These are phyloP conservation scores for Phialophora verrucosa DNA, from an alignment of 2,329 filamentous ascomycete genomes.

Conservation along the genomic window DNA sequence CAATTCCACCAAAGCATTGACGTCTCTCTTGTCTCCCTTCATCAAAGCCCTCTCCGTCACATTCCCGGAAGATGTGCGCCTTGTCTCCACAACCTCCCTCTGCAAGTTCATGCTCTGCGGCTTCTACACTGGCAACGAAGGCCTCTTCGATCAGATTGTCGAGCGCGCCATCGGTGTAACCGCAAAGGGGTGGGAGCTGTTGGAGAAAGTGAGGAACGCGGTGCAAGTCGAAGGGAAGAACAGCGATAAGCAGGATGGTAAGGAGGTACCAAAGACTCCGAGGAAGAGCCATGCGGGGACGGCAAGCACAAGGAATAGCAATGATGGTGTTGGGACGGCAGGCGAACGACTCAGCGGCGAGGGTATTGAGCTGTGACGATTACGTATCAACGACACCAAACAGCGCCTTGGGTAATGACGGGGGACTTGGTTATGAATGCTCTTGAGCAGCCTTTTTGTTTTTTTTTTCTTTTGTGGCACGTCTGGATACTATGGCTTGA, in stretches of 20 bases:
- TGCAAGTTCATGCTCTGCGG: constrained; percentile 57
- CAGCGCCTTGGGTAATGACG: not conserved
- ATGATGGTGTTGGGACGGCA: constrained; percentile 14
- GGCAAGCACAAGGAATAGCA: constrained; percentile 23
- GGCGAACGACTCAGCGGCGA: constrained; percentile 23
- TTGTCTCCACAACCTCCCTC: constrained; percentile 56
- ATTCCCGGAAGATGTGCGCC: constrained; percentile 57
- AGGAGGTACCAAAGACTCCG: constrained; percentile 12
- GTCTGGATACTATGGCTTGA: not conserved
- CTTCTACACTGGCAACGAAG: constrained; percentile 44
- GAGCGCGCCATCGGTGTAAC: constrained; percentile 51
- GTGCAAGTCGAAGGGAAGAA: constrained; percentile 53
- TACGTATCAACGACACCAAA: not conserved
- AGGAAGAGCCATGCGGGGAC: constrained; percentile 19
- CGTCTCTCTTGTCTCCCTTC: constrained; percentile 69
- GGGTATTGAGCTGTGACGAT: constrained; percentile 20
- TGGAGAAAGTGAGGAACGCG: constrained; percentile 55
- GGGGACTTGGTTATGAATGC: not conserved
- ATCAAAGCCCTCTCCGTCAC: constrained; percentile 63
- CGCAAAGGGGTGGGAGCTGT: constrained; percentile 52
- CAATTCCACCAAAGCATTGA: constrained; percentile 13
- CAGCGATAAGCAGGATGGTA: constrained; percentile 46
- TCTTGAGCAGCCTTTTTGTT: not conserved
- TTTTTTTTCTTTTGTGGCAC: not conserved
- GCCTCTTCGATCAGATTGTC: constrained; percentile 63